Conservation (phyloP, 768 basidiomycete species). For the Mycena kentingensis region DNA sequence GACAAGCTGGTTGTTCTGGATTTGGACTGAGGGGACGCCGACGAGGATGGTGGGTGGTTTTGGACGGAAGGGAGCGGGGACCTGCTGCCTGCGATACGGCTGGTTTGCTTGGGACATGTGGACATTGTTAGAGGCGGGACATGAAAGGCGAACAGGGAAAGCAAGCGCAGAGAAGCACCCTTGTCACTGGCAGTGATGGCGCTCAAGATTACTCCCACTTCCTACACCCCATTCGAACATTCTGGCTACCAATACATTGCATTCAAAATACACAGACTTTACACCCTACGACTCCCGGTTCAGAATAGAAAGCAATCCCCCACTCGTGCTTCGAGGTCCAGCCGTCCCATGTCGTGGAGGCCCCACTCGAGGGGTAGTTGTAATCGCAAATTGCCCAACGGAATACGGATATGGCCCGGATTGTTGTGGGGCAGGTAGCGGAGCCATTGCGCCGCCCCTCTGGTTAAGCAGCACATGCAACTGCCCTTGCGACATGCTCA, state of each 20-base stretch:
- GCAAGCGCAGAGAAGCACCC: no score
- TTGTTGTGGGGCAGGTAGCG: conserved; percentile 19
- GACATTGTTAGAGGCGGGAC: conserved; percentile 34
- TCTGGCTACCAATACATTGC: background rate
- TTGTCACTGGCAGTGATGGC: no score
- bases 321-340: no score
- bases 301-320: conserved; percentile 25
- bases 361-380: no score
- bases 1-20: conserved; percentile 66
- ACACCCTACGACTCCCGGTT: conserved; percentile 17
- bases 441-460: conserved; percentile 21
- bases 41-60: conserved; percentile 69
- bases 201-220: no score
- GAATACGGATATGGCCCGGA: conserved; percentile 9
- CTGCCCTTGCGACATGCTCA: conserved; percentile 56
- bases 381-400: background rate
- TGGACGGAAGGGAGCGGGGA: conserved; percentile 33
- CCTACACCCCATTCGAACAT: conserved; percentile 10
- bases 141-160: conserved; percentile 35
- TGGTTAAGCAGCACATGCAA: conserved; percentile 46
- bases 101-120: conserved; percentile 22
- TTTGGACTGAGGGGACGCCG: conserved; percentile 76
- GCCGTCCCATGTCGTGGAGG: no score
- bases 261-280: conserved; percentile 4
- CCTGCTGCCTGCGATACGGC: conserved; percentile 30